A percentile compares a stretch with the other conserved stretches of the same genome.
Conservation (phyloP, 148 eudicot genomes). For the Camellia sinensis region DNA sequence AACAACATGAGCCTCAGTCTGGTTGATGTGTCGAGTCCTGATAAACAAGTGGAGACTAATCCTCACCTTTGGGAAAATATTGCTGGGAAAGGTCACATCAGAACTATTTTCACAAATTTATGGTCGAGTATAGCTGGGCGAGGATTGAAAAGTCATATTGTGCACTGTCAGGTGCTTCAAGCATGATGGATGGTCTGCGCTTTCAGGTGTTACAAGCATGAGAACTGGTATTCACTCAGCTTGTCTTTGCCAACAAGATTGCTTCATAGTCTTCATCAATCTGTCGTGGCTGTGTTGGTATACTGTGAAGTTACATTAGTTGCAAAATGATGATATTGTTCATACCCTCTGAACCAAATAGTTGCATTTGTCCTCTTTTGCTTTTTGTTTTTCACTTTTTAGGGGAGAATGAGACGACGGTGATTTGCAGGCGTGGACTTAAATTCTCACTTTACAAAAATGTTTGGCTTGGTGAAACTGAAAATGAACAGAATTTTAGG, state of each 20-base stretch:
- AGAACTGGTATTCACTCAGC: background rate
- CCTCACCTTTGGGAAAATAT: conserved; percentile 83
- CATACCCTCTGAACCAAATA: background rate
- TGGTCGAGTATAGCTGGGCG: conserved; percentile 87
- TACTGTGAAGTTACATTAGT: background rate
- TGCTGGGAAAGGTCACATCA: conserved; percentile 63
- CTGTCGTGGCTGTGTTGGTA: background rate
- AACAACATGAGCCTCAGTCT: conserved; percentile 93
- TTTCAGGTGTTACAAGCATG: conserved; percentile 60
- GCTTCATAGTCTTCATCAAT: background rate
- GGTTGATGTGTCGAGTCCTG: conserved; percentile 81
- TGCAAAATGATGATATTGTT: background rate
- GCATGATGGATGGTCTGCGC: conserved; percentile 36
- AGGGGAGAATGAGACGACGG: background rate
- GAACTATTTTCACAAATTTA: conserved; percentile 68
- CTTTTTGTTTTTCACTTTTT: background rate
- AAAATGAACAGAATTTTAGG: background rate
- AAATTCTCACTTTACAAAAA: background rate
- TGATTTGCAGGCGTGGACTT: background rate
- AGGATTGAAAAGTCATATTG: conserved; percentile 78
- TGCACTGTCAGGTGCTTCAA: conserved; percentile 85
- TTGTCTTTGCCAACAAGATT: background rate
- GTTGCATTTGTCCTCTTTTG: background rate
- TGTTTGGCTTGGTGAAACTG: background rate
- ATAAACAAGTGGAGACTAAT: conserved; percentile 68